These are phyloP conservation scores for Globisporangium orthogonon DNA, from an alignment of 352 stramenopile genomes.

Conservation along the genomic window DNA sequence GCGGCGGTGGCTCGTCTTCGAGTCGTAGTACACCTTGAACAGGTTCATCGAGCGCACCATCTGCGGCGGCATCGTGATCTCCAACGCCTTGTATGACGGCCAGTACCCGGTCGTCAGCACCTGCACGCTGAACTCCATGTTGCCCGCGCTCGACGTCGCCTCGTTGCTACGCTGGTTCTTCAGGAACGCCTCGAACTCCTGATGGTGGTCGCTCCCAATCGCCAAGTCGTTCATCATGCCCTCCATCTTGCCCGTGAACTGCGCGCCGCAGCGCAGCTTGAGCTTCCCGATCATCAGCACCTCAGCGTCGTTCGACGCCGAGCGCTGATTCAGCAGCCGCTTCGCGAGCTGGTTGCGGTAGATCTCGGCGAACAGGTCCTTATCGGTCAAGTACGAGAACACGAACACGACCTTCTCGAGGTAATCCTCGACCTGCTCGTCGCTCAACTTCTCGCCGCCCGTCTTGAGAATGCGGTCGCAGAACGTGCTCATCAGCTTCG, in stretches of 20 bases:
- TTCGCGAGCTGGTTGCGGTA: conserved; percentile 99
- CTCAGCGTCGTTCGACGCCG: conserved; percentile 96
- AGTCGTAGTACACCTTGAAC: conserved; percentile 95
- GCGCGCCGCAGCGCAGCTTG: conserved; percentile 97
- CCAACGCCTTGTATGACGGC: conserved; percentile 96
- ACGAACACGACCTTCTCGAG: conserved; percentile 98
- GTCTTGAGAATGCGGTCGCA: conserved; percentile 99
- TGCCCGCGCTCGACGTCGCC: conserved; percentile 23
- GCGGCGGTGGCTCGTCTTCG: conserved; percentile 91
- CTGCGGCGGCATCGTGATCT: conserved; percentile 92
- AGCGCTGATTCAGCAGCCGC: conserved; percentile 97
- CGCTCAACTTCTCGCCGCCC: conserved; percentile 96
- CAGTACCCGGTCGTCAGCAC: conserved; percentile 99
- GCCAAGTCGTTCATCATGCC: conserved; percentile 99
- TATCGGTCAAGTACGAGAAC: conserved; percentile 99
- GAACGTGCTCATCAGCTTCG: conserved; percentile 99
- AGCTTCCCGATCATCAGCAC: conserved; percentile 99
- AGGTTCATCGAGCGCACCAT: conserved; percentile 95
- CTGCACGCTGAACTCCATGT: conserved; percentile 95
- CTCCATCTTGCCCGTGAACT: conserved; percentile 99
- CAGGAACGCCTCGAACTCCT: conserved; percentile 94
- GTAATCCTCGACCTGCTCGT: conserved; percentile 96
- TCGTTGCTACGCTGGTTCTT: conserved; percentile 80
- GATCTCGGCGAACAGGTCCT: conserved; percentile 99
- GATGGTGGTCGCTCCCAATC: conserved; percentile 95